These are phyloP conservation scores for Ricinus communis DNA, from an alignment of 345 rosid species.

Conservation along the genomic window DNA sequence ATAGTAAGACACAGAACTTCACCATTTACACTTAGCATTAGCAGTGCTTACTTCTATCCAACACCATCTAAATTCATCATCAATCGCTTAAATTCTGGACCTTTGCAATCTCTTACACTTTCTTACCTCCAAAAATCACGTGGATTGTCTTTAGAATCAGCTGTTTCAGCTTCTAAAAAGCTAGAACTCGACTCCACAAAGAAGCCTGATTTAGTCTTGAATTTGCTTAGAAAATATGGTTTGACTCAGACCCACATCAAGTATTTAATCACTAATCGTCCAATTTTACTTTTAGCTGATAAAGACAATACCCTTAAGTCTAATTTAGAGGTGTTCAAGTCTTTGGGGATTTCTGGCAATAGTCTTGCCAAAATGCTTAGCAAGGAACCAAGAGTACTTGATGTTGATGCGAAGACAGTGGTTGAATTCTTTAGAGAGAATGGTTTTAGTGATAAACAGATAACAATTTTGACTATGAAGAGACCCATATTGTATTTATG, in stretches of 20 bases:
- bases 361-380: background rate
- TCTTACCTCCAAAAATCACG: constrained; percentile 10
- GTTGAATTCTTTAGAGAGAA: constrained; percentile 15
- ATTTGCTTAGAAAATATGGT: constrained; percentile 3
- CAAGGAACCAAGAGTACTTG: constrained; percentile 10
- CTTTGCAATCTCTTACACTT: background rate
- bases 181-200: constrained; percentile 4
- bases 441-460: constrained; percentile 11
- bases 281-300: constrained; percentile 5
- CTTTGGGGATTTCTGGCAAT: constrained; percentile 11
- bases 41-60: background rate
- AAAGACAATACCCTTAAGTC: constrained; percentile 1
- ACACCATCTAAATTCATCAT: background rate
- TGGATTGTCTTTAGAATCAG: constrained; percentile 17
- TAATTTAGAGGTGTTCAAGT: constrained; percentile 9
- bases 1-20: background rate
- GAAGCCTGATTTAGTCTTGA: constrained; percentile 14
- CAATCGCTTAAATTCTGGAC: background rate
- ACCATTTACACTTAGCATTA: background rate
- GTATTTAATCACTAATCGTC: background rate
- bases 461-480: constrained; percentile 10
- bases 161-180: constrained; percentile 17
- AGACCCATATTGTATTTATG: background rate
- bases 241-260: constrained; percentile 11
- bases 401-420: background rate